Evolutionary conservation across 805 yeast species (phyloP), one percentile per base, ranked within the genome.

Genomic region (Candida lessepsii): DNA sequence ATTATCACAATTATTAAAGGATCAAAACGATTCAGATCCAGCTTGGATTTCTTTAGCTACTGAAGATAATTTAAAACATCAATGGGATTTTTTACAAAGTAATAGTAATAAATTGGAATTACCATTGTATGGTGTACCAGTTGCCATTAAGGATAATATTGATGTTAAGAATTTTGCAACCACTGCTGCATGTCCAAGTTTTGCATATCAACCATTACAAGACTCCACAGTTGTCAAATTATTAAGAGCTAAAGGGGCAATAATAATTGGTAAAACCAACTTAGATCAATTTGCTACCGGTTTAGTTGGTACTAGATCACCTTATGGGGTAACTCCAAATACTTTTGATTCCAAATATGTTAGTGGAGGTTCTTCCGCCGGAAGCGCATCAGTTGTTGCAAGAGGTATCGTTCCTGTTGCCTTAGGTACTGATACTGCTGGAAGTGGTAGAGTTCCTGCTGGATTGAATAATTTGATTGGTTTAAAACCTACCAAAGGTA

Each of bases 281-380:
- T 70, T 91, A 61, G 99, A 91, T 61, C 99, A 91, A 63, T 91
- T 91, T 65, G 98, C 98, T 9, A 93, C 99, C 2, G 99, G 99
- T 27, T 73, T 91, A 43, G 98, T 91, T 2, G 99, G 99, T 31
- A 82, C 88, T 23, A 76, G 99, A 56, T 86, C 96, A 5, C 98
- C 99, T 1, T 91, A 91, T 58, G 99, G 99, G 9, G 76, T 81
- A 51, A 85, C 96, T 4, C 80, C 88, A 27, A 83, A 83, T 61
- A 81, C 91, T 1, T 88, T 91, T 61, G 71, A 83, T 50, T 66
- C 71, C 36, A 70, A 79, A 35, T 89, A 89, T 57, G 96, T 91
- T 13, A 78, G 89, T 41, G 99, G 99, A 37, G 99, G 99, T 21
- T 88, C 96, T 2, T 83, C 95, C 27, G 89, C 97, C 1, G 99